These are phyloP conservation scores for Striga hermonthica DNA, from an alignment of 305 asterid species.

Conservation along the genomic window DNA sequence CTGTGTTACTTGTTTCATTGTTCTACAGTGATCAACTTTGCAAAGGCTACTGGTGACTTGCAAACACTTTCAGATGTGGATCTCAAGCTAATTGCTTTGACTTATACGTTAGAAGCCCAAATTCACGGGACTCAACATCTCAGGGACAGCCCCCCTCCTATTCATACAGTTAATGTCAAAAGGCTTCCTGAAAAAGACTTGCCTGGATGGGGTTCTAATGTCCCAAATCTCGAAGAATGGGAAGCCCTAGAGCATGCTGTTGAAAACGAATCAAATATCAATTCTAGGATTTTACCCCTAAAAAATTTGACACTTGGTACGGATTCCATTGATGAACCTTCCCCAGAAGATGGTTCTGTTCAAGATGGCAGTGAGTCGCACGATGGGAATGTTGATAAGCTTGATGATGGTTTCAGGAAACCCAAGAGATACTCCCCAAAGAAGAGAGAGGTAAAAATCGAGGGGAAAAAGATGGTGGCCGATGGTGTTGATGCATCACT, in stretches of 20 bases:
- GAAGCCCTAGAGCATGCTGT: conserved; percentile 75
- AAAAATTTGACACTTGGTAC: conserved; percentile 56
- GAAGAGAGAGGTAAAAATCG: conserved; percentile 68
- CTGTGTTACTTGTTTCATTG: conserved; percentile 22
- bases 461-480: conserved; percentile 83
- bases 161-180: conserved; percentile 71
- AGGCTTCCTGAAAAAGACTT: conserved; percentile 92
- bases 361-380: conserved; percentile 46
- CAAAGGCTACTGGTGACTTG: conserved; percentile 95
- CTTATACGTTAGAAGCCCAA: conserved; percentile 77
- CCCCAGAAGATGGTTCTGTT: conserved; percentile 40
- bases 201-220: conserved; percentile 98
- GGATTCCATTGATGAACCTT: conserved; percentile 42
- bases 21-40: conserved; percentile 72
- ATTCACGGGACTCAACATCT: conserved; percentile 82
- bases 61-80: conserved; percentile 98
- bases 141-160: conserved; percentile 81
- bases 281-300: conserved; percentile 75
- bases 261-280: conserved; percentile 44
- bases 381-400: conserved; percentile 42
- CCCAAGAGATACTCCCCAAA: conserved; percentile 46
- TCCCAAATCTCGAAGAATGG: conserved; percentile 92
- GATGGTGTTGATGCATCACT: conserved; percentile 88
- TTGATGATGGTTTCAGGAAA: conserved; percentile 39
- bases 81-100: conserved; percentile 90